phyloP scores from a whole-genome alignment of 2,329 filamentous ascomycete genomes.

The Trichoderma asperellum region DNA sequence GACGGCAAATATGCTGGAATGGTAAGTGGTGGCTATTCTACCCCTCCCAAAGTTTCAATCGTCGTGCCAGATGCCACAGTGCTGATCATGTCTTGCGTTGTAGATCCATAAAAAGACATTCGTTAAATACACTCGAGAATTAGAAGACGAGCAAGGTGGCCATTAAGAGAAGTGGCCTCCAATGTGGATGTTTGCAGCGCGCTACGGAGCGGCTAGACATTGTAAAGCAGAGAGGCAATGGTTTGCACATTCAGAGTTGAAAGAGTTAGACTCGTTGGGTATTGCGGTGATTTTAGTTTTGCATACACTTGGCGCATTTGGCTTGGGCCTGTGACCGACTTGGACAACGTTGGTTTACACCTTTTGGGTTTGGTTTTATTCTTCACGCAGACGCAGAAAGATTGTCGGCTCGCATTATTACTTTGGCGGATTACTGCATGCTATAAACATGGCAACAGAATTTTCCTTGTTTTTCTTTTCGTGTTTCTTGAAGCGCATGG shows the following conservation, averaged over 20 bases:
- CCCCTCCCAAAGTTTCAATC: background rate
- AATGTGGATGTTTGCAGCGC: background rate
- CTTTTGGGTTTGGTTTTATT: background rate
- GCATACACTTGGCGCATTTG: conserved; percentile 26
- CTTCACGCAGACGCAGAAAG: background rate
- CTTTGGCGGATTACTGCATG: conserved; percentile 1
- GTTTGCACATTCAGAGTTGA: background rate
- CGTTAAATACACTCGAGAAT: conserved; percentile 87
- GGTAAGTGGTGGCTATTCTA: conserved; percentile 56
- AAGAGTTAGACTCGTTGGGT: background rate
- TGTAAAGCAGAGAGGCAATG: conserved; percentile 10
- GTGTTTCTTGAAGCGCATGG: background rate
- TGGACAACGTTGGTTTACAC: background rate
- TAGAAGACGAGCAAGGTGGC: conserved; percentile 59
- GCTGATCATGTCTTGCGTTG: background rate
- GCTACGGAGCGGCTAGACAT: background rate
- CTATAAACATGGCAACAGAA: background rate
- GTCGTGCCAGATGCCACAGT: background rate
- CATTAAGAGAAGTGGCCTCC: background rate
- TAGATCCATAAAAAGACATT: conserved; percentile 95
- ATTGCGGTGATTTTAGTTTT: background rate
- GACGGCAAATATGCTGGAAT: conserved; percentile 87
- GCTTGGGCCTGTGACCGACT: background rate
- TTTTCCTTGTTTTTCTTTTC: background rate
- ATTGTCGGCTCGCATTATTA: background rate